These are phyloP conservation scores for Meyerozyma athensensis DNA, from an alignment of 1,139 yeast species.

Conservation along the genomic window DNA sequence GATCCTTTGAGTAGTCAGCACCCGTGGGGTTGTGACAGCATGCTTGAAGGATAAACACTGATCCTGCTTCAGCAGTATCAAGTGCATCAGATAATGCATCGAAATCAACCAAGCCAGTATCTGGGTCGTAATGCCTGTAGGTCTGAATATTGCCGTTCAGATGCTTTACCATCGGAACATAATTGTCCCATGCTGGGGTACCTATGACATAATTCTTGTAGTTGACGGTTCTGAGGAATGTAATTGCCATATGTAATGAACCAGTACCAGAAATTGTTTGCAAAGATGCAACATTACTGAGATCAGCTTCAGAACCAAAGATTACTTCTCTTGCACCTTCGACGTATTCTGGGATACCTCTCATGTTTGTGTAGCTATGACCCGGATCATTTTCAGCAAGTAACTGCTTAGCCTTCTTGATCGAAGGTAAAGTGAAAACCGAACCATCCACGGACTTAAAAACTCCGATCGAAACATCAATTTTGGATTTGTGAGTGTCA, in stretches of 20 bases:
- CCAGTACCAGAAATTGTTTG: conserved; percentile 46
- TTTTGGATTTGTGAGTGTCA: conserved; percentile 28
- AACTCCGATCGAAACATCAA: conserved; percentile 42
- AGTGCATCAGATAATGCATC: conserved; percentile 23
- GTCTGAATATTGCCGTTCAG: conserved; percentile 23
- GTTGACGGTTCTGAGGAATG: conserved; percentile 27
- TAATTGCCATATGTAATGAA: conserved; percentile 35
- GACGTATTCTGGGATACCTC: conserved; percentile 36
- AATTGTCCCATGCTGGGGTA: conserved; percentile 40
- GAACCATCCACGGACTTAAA: conserved; percentile 37
- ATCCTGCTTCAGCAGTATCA: conserved; percentile 24
- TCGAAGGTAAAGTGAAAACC: conserved; percentile 35
- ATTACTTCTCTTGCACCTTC: conserved; percentile 31
- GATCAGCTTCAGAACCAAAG: conserved; percentile 29
- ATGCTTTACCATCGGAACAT: conserved; percentile 31
- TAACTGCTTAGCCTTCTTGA: conserved; percentile 29
- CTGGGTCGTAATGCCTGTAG: conserved; percentile 32
- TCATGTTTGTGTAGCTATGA: conserved; percentile 41
- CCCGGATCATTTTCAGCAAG: conserved; percentile 36
- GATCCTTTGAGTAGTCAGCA: conserved; percentile 81
- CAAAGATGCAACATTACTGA: conserved; percentile 26
- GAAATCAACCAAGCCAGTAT: conserved; percentile 27
- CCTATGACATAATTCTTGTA: conserved; percentile 31
- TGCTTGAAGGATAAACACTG: conserved; percentile 61
- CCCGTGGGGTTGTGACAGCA: conserved; percentile 99